Evolutionary conservation across 148 eudicot species (phyloP).

Genomic region (Rhododendron ferrugineum): DNA sequence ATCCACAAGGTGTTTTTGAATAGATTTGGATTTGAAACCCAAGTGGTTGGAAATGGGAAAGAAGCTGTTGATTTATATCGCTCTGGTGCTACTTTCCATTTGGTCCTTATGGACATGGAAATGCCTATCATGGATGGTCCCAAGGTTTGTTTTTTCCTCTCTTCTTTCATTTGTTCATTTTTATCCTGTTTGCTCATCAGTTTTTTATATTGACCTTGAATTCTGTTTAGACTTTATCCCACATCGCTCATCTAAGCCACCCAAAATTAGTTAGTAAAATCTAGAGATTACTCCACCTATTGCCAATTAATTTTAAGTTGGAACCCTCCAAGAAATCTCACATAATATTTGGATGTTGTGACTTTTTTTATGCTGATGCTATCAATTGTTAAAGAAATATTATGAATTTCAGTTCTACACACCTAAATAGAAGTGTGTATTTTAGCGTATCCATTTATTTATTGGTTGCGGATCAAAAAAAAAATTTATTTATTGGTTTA

Average conservation of each 20-base stretch:
- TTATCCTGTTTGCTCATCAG: background rate
- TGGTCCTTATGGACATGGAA: slow-evolving; percentile 27
- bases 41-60: slow-evolving; percentile 20
- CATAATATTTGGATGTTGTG: too few species aligned
- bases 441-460: background rate
- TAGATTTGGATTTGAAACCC: slow-evolving; percentile 15
- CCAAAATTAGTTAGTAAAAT: too few species aligned
- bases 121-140: slow-evolving; percentile 29
- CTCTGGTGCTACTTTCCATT: slow-evolving; percentile 17
- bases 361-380: too few species aligned
- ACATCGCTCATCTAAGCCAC: too few species aligned
- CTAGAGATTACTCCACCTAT: too few species aligned
- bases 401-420: background rate
- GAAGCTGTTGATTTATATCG: slow-evolving; percentile 18
- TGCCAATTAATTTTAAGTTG: too few species aligned
- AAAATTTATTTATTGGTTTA: background rate
- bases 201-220: background rate
- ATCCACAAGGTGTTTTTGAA: slow-evolving; percentile 6
- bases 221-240: too few species aligned
- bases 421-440: background rate
- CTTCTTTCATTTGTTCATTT: background rate
- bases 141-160: slow-evolving; percentile 4
- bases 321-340: too few species aligned
- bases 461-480: too few species aligned
- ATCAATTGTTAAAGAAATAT: background rate